Evolutionary conservation across 495 filamentous ascomycete species (phyloP).

Genomic region (Penicillium pancosmium): DNA sequence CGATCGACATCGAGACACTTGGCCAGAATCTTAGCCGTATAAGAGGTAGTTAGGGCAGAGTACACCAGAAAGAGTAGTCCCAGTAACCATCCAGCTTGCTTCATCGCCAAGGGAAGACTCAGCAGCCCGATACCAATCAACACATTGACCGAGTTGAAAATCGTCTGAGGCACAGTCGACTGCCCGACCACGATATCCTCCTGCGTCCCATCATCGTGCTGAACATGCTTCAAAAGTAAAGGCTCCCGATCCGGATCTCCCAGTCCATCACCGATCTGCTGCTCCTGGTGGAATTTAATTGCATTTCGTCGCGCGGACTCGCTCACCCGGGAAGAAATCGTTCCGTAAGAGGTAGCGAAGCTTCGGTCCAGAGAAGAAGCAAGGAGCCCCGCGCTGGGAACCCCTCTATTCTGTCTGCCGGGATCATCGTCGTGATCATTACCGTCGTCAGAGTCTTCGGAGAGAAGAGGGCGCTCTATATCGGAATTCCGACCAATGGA

Average conservation of each 20-base stretch:
- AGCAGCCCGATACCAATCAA: constrained; percentile 89
- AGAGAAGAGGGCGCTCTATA: constrained; percentile 33
- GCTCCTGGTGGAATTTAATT: constrained; percentile 70
- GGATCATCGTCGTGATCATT: constrained; percentile 11
- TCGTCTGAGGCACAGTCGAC: constrained; percentile 90
- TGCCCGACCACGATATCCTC: constrained; percentile 84
- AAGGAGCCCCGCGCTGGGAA: constrained; percentile 28
- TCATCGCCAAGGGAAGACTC: constrained; percentile 85
- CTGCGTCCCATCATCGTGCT: constrained; percentile 82
- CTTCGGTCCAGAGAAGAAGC: constrained; percentile 66
- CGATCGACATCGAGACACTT: constrained; percentile 87
- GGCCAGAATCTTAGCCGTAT: constrained; percentile 84
- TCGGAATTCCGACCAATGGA: constrained; percentile 23
- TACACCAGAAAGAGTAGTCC: constrained; percentile 76
- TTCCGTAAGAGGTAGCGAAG: constrained; percentile 78
- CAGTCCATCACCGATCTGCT: constrained; percentile 54
- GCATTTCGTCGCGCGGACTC: constrained; percentile 72
- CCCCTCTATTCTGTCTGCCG: constrained; percentile 17
- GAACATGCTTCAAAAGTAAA: constrained; percentile 81
- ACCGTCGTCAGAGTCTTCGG: constrained; percentile 23
- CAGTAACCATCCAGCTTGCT: constrained; percentile 88
- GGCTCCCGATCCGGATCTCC: constrained; percentile 73
- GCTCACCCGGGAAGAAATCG: constrained; percentile 67
- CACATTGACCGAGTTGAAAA: constrained; percentile 97
- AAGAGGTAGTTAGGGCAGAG: constrained; percentile 74